A percentile compares a stretch with the other conserved stretches of the same genome.
Evolutionary conservation across 768 basidiomycete species (phyloP).

Genomic region (Kwoniella mangroviensis): DNA sequence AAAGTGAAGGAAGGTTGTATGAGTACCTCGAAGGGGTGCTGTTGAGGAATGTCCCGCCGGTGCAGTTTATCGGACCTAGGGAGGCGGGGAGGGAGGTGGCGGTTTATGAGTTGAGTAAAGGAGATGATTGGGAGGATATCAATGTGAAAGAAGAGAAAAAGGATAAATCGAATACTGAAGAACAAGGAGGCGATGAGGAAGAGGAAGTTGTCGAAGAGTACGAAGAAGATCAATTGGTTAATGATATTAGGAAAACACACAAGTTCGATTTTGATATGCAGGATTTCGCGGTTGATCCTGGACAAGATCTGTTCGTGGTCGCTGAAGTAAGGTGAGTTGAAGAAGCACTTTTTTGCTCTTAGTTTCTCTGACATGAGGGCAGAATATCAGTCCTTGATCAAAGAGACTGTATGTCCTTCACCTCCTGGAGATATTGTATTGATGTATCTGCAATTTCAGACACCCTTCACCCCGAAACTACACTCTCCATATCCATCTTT

Average conservation of each 20-base stretch:
- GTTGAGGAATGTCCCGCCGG: constrained; percentile 34
- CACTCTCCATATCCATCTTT: constrained; percentile 44
- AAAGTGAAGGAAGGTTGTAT: constrained; percentile 52
- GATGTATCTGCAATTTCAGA: not conserved
- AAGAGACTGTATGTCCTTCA: too few species aligned
- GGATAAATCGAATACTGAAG: constrained; percentile 18
- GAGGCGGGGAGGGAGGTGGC: constrained; percentile 37
- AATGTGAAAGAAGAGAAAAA: constrained; percentile 11
- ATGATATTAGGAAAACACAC: constrained; percentile 30
- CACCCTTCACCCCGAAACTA: constrained; percentile 13
- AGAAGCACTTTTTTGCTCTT: not conserved
- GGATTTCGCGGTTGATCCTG: constrained; percentile 56
- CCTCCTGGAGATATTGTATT: too few species aligned
- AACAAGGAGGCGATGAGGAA: constrained; percentile 3
- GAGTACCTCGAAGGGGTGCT: constrained; percentile 55
- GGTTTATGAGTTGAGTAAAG: constrained; percentile 47
- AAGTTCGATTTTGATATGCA: constrained; percentile 45
- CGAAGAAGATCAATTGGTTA: constrained; percentile 29
- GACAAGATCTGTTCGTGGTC: constrained; percentile 51
- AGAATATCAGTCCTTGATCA: too few species aligned
- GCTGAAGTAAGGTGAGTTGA: constrained; percentile 47
- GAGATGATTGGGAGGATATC: constrained; percentile 49
- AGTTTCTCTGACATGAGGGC: too few species aligned
- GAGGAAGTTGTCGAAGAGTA: constrained; percentile 28
- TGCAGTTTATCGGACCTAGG: constrained; percentile 5